These are phyloP conservation scores for Basipetospora chlamydospora DNA, from an alignment of 2,329 filamentous ascomycete species.

Conservation along the genomic window DNA sequence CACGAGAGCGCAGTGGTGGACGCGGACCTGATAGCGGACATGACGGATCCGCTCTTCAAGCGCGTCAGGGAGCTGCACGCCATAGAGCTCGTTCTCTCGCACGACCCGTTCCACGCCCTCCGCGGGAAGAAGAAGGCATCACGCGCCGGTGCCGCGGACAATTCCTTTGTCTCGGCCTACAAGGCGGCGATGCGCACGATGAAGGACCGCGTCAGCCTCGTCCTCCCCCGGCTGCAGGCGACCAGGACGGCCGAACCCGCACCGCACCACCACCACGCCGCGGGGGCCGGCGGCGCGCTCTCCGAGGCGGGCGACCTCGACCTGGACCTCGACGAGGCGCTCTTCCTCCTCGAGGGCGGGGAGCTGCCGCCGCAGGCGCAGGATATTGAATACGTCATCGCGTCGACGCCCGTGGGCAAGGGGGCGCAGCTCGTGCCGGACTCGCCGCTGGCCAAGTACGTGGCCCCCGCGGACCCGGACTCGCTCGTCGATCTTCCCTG, in stretches of 20 bases:
- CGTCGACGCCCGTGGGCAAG: constrained; percentile 35
- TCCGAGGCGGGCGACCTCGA: constrained; percentile 9
- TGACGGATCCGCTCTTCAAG: constrained; percentile 73
- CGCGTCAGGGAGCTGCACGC: constrained; percentile 58
- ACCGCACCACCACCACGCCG: background rate
- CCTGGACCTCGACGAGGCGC: constrained; percentile 15
- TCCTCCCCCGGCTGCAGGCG: constrained; percentile 8
- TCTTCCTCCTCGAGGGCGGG: too few relatives aligned
- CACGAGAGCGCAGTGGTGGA: constrained; percentile 79
- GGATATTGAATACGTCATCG: constrained; percentile 24
- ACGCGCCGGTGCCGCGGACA: constrained; percentile 7
- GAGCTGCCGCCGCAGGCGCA: constrained; percentile 31
- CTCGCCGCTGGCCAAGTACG: constrained; percentile 36
- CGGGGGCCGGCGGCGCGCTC: constrained; percentile 5
- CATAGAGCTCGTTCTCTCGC: constrained; percentile 55
- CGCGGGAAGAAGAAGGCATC: too few relatives aligned
- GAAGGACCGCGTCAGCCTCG: constrained; percentile 8
- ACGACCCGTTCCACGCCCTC: constrained; percentile 18
- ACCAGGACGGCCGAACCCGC: constrained; percentile 5
- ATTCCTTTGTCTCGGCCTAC: constrained; percentile 9
- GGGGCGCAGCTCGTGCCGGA: constrained; percentile 59
- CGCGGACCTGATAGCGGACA: constrained; percentile 58
- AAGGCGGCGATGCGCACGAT: constrained; percentile 9
- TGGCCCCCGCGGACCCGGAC: constrained; percentile 22
- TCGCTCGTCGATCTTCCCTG: constrained; percentile 41